Evolutionary conservation across 192 early-diverging fungal genomes (phyloP), one percentile per base, ranked within the genome.

Genomic region (Allomyces javanicus): DNA sequence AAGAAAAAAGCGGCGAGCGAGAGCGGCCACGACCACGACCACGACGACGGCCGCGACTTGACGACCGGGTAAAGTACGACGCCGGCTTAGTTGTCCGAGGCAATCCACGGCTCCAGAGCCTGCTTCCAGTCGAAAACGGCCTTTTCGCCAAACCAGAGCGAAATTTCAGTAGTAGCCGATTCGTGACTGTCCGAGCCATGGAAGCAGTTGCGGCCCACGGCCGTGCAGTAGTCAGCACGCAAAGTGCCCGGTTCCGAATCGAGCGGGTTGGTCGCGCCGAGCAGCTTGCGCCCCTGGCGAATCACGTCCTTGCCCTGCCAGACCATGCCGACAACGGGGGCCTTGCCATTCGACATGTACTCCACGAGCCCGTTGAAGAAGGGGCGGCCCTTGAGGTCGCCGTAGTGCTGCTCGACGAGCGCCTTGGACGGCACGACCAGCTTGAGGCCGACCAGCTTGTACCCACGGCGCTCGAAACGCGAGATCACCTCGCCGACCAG

Each of bases 221-320:
- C 76, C 73, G 82, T 76, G 72, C 63, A 67, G 64, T 65, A 71
- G 66, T 72, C 66, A 19, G 64, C 26, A 21, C n/a, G 65, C 58
- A 68, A 85, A 88, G 77, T 89, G 63, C 93, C 93, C 63, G 91
- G 89, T 62, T 80, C 83, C 64, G 93, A 77, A 24, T 86, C 85
- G 70, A 88, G 78, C 66, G 93, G 93, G 78, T 94, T 91, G 68
- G 93, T 96, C 33, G 89, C 92, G 66, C 92, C 92, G 70, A 94
- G 83, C 80, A 94, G 85, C 45, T 81, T 74, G 67, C 92, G 86
- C 67, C 90, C 89, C 77, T 89, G 85, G 72, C 83, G 81, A 77
- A 94, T 88, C 12, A 93, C 92, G 71, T 89, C 85, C 62, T 79
- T 82, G 24, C 89, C 91, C 74, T 87, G 82, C 91, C 91, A 93